These are phyloP conservation scores for Dactylis glomerata DNA, from an alignment of 176 grass and related monocot species.

Conservation along the genomic window DNA sequence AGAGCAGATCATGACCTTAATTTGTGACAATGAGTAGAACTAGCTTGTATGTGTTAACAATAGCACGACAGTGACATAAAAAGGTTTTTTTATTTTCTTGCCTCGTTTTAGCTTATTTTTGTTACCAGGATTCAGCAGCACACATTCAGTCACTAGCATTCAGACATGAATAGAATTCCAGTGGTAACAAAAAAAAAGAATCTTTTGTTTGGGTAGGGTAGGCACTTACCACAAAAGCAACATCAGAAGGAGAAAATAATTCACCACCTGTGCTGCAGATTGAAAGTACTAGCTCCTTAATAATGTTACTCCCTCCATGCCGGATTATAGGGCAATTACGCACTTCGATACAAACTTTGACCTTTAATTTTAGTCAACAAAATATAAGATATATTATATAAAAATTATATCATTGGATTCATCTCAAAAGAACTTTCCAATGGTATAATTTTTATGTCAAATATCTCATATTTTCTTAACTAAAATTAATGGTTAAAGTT, in stretches of 20 bases:
- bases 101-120: background rate
- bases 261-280: background rate
- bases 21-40: background rate
- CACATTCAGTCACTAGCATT: background rate
- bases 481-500: too few species aligned
- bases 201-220: background rate
- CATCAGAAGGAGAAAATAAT: background rate
- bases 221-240: constrained; percentile 26
- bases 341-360: too few species aligned
- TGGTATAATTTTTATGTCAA: too few species aligned
- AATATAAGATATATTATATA: too few species aligned
- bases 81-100: background rate
- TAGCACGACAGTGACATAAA: background rate
- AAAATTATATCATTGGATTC: too few species aligned
- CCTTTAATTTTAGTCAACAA: too few species aligned
- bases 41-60: too few species aligned
- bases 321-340: too few species aligned
- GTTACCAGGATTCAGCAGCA: background rate
- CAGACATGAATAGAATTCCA: background rate
- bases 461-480: too few species aligned
- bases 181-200: background rate
- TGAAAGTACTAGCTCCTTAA: background rate
- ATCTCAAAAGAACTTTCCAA: too few species aligned
- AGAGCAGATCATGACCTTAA: background rate
- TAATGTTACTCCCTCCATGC: too few species aligned